Conservation (phyloP, 371 early-diverging fungal species). For the Mucor circinelloides region DNA sequence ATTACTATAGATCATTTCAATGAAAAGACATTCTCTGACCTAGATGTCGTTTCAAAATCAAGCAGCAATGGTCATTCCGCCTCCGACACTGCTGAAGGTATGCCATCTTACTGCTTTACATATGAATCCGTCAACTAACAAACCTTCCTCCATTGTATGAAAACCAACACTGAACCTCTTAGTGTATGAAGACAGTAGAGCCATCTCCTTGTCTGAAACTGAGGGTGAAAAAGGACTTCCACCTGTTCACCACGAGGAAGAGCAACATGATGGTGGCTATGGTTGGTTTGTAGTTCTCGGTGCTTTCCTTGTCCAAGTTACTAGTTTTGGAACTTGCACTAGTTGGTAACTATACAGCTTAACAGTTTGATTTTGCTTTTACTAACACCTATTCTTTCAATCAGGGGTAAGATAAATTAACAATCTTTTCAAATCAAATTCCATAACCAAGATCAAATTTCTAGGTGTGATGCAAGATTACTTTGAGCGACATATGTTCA, state of each 20-base stretch:
- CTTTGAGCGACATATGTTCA: slow-evolving; percentile 11
- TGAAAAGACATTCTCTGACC: slow-evolving; percentile 4
- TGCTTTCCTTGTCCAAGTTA: slow-evolving; percentile 59
- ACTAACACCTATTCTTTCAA: not conserved
- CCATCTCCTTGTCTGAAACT: not conserved
- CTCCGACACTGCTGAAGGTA: slow-evolving; percentile 16
- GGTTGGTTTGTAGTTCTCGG: slow-evolving; percentile 66
- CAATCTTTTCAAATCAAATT: not conserved
- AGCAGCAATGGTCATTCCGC: not conserved
- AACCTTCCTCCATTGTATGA: not conserved
- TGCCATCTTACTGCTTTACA: not conserved
- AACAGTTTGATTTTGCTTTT: not conserved
- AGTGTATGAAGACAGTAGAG: not conserved
- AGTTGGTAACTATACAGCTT: slow-evolving; percentile 27
- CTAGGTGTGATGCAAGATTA: slow-evolving; percentile 39
- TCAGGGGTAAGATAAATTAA: slow-evolving; percentile 19
- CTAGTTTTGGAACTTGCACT: slow-evolving; percentile 51
- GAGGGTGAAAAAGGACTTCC: slow-evolving; percentile 2
- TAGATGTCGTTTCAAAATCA: slow-evolving; percentile 2
- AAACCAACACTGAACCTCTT: not conserved
- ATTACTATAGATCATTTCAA: slow-evolving; percentile 24
- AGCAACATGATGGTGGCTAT: slow-evolving; percentile 54
- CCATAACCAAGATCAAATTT: not conserved
- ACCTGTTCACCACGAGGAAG: not conserved
- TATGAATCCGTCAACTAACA: not conserved